Evolutionary conservation across 2,329 filamentous ascomycete species (phyloP).

Genomic region (Penicillium sp.): DNA sequence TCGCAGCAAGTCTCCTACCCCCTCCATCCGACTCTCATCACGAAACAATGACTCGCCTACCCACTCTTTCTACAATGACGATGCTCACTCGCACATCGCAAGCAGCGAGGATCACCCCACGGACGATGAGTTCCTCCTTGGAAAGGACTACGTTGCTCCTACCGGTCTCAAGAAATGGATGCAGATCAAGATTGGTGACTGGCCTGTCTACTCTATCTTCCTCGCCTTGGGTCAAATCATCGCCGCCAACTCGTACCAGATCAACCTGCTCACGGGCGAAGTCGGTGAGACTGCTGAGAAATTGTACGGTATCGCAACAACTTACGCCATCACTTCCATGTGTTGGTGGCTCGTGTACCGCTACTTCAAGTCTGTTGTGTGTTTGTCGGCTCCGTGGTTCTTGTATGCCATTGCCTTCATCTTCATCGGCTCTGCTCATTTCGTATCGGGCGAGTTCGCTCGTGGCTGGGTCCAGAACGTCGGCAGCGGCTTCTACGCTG

Average conservation of each 20-base stretch:
- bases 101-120: conserved; percentile 39
- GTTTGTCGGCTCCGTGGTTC: conserved; percentile 61
- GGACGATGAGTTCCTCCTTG: conserved; percentile 58
- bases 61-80: conserved; percentile 43
- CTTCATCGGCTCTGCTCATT: conserved; percentile 62
- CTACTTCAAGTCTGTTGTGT: conserved; percentile 57
- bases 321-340: conserved; percentile 60
- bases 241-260: conserved; percentile 67
- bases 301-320: conserved; percentile 61
- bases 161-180: conserved; percentile 59
- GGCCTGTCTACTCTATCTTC: conserved; percentile 65
- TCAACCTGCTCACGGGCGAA: conserved; percentile 68
- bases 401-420: conserved; percentile 65
- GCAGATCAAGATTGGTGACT: conserved; percentile 59
- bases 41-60: conserved; percentile 39
- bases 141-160: conserved; percentile 59
- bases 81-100: conserved; percentile 29
- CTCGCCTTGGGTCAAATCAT: conserved; percentile 65
- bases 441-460: conserved; percentile 38
- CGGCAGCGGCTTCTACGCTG: conserved; percentile 62
- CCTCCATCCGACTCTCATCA: conserved; percentile 32
- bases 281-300: conserved; percentile 60
- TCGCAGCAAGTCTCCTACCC: conserved; percentile 45
- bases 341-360: conserved; percentile 66
- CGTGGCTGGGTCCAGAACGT: conserved; percentile 61